phyloP scores from a whole-genome alignment of 1,284 basidiomycete genomes.

The Puccinia polysora region DNA sequence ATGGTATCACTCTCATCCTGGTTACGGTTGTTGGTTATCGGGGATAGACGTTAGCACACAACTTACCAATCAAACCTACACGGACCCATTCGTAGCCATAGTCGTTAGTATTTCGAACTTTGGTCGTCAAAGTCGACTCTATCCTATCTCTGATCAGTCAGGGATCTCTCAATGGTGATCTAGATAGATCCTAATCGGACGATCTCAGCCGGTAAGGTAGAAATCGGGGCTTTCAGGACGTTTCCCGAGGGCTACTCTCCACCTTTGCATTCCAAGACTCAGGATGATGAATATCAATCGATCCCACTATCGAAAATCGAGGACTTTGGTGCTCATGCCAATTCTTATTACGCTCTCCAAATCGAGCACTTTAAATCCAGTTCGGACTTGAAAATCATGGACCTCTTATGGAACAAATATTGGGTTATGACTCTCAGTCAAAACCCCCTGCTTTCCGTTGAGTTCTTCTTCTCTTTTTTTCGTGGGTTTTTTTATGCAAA shows the following conservation, averaged over 20 bases:
- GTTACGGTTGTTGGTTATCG: slow-evolving; percentile 94
- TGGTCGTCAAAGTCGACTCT: background rate
- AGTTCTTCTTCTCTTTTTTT: slow-evolving; percentile 50
- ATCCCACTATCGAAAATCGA: slow-evolving; percentile 74
- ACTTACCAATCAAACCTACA: slow-evolving; percentile 85
- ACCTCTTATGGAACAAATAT: slow-evolving; percentile 96
- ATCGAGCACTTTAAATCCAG: slow-evolving; percentile 90
- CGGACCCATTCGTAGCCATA: slow-evolving; percentile 94
- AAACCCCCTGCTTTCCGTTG: slow-evolving; percentile 78
- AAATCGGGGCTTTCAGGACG: slow-evolving; percentile 96
- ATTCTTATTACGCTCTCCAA: slow-evolving; percentile 87
- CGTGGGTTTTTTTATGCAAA: background rate
- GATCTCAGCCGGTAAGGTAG: slow-evolving; percentile 93
- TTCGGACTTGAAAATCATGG: slow-evolving; percentile 77
- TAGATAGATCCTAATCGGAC: slow-evolving; percentile 97
- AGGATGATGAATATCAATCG: slow-evolving; percentile 2
- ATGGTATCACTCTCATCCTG: slow-evolving; percentile 99
- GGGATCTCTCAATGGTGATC: background rate
- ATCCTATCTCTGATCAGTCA: background rate
- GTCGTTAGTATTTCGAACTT: slow-evolving; percentile 67
- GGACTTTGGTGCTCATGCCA: slow-evolving; percentile 97
- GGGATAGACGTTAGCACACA: slow-evolving; percentile 96
- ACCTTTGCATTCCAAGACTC: slow-evolving; percentile 13
- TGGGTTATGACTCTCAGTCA: slow-evolving; percentile 95
- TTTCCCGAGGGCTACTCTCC: slow-evolving; percentile 66